Evolutionary conservation across 257 asterid species (phyloP).

Genomic region (Parsonsia alboflavescens): DNA sequence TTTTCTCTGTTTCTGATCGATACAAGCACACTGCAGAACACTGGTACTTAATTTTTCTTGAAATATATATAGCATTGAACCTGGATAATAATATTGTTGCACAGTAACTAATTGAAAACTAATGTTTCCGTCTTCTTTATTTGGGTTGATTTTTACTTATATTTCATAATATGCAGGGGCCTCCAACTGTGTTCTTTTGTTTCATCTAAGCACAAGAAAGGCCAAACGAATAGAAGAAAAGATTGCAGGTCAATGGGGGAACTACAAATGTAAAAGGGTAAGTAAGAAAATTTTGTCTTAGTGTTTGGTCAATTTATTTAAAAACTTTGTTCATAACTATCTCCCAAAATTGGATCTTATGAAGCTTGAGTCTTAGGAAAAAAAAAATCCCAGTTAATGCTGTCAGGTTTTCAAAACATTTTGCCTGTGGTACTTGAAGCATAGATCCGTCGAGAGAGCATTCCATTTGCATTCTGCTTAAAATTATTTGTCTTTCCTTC

Average conservation of each 20-base stretch:
- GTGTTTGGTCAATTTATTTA: background rate
- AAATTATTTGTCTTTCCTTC: background rate
- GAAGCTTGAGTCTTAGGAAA: background rate
- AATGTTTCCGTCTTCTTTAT: conserved; percentile 4
- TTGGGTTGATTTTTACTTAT: conserved; percentile 2
- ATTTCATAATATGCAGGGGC: conserved; percentile 33
- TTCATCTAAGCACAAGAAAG: conserved; percentile 45
- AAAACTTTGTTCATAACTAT: background rate
- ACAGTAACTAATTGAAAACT: too few relatives aligned
- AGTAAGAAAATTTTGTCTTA: conserved; percentile 14
- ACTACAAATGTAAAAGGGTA: conserved; percentile 30
- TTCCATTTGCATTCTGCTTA: background rate
- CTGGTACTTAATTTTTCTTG: too few relatives aligned
- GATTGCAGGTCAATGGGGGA: conserved; percentile 35
- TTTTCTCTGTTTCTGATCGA: too few relatives aligned
- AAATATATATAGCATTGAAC: too few relatives aligned
- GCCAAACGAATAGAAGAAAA: conserved; percentile 32
- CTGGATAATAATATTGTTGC: too few relatives aligned
- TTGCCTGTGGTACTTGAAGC: background rate
- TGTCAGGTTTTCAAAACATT: background rate
- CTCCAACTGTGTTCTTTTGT: conserved; percentile 24
- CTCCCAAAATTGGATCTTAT: background rate
- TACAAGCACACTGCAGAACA: too few relatives aligned
- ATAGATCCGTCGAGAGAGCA: background rate
- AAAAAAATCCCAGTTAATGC: background rate